Evolutionary conservation across 2,329 filamentous ascomycete genomes (phyloP).

Genomic region (Talaromyces verruculosus): DNA sequence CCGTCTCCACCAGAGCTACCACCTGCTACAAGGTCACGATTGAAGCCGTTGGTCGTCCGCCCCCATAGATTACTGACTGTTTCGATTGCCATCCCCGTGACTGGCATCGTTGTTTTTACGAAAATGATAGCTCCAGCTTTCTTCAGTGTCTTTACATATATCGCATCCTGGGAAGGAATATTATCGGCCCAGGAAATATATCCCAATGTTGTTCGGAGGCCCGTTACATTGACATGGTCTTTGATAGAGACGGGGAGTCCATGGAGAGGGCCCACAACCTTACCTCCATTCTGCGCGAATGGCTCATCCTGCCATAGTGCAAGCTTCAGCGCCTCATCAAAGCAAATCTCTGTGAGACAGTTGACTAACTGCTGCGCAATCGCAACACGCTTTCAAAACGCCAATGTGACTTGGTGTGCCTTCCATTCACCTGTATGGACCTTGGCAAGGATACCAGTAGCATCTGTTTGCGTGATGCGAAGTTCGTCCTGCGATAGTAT

Average conservation of each 20-base stretch:
- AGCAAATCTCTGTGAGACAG: constrained; percentile 43
- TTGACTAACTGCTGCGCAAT: constrained; percentile 27
- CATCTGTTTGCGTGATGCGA: not conserved
- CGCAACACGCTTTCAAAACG: constrained; percentile 39
- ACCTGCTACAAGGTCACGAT: constrained; percentile 29
- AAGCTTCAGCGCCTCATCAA: constrained; percentile 34
- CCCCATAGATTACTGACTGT: constrained; percentile 37
- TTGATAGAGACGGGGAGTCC: constrained; percentile 44
- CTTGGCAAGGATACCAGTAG: not conserved
- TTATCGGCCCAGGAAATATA: not conserved
- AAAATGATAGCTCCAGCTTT: constrained; percentile 44
- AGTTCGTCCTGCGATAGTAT: not conserved
- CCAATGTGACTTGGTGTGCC: constrained; percentile 48
- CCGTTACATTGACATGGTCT: constrained; percentile 38
- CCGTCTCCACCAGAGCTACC: constrained; percentile 39
- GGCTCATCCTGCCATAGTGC: constrained; percentile 40
- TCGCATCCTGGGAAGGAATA: not conserved
- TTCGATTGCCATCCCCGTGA: constrained; percentile 61
- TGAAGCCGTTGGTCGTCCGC: constrained; percentile 29
- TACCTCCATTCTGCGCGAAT: constrained; percentile 27
- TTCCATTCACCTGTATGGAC: constrained; percentile 36
- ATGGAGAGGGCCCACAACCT: constrained; percentile 39
- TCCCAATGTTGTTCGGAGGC: not conserved
- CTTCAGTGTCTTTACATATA: not conserved
- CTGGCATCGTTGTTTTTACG: constrained; percentile 57